Evolutionary conservation across 768 basidiomycete species (phyloP), one percentile per base, ranked within the genome.

Genomic region (Fibroporia radiculosa): DNA sequence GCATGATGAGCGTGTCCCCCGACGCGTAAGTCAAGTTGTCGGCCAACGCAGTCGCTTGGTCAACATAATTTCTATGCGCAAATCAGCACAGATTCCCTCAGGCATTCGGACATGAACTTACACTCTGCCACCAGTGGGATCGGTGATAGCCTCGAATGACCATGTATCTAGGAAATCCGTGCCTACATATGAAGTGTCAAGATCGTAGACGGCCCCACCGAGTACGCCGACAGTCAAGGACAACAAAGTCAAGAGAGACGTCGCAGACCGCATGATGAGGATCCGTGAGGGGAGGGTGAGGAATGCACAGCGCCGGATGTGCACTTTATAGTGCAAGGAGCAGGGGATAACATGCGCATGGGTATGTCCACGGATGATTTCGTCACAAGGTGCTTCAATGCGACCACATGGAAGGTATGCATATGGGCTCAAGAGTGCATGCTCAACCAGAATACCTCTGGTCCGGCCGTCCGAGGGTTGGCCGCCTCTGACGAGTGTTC

Each of bases 41-140:
- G 8, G 64, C 62, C 19, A 65, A 45, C 0, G 84, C 83, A 0
- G 77, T 78, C 2, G 62, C 59, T 42, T 71, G 61, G 47, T 58
- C 51, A 41, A 78, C 71, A 47, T 76, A 77, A 40, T 66, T 68
- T 23, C 68, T 73, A 31, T 7, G 33, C 20, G 13, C 8, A 35
- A 35, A 35, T 8, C 6, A 19, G 13, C 6, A 35, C 13, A 35
- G 29, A 8, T 8, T n/a, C 10, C n/a, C n/a, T 31, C 29, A 8
- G 8, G 8, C 29, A n/a, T 31, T 10, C n/a, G 29, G n/a, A n/a
- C 29, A 31, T 31, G 29, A 31, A 35, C 77, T 56, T 59, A 82
- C 82, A 85, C 83, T 41, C 81, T 68, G 19, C 82, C 82, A 49
- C 81, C 67, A 11, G 82, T 84, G 3, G 82, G 82, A 52, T 84